Percentiles rank a stretch among this genome's conserved stretches.
phyloP scores from a whole-genome alignment of 345 rosid species.

The Ceriops zippeliana region DNA sequence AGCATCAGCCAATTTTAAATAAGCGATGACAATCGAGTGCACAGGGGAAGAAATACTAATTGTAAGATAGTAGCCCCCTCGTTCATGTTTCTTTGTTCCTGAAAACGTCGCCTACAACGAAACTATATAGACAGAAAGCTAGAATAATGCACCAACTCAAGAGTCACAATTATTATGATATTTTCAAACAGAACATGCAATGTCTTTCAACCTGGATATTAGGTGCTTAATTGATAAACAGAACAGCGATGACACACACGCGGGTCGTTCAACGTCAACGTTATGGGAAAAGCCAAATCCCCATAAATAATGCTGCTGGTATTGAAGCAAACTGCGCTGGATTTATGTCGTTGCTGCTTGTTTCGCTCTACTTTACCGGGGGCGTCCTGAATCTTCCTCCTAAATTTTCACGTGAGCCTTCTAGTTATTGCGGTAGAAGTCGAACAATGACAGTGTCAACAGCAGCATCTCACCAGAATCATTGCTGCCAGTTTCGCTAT shows the following conservation, averaged over 20 bases:
- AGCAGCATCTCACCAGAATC: too few relatives aligned
- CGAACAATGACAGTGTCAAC: too few relatives aligned
- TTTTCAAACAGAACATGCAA: not conserved
- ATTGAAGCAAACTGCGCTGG: not conserved
- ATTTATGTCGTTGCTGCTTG: slow-evolving; percentile 9
- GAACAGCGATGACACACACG: not conserved
- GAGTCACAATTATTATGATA: too few relatives aligned
- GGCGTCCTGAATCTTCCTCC: slow-evolving; percentile 9
- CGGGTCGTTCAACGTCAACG: not conserved
- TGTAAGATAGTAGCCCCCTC: not conserved
- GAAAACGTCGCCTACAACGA: slow-evolving; percentile 4
- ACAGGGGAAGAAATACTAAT: not conserved
- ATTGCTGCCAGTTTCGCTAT: slow-evolving; percentile 13
- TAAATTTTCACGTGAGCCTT: not conserved
- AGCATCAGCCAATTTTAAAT: not conserved
- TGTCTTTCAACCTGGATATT: not conserved
- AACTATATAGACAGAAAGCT: not conserved
- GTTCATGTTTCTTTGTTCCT: slow-evolving; percentile 1
- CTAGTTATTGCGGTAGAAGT: not conserved
- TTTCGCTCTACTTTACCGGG: slow-evolving; percentile 17
- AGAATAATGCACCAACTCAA: too few relatives aligned
- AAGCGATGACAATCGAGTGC: not conserved
- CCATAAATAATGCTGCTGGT: slow-evolving; percentile 14
- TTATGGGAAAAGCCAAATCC: not conserved
- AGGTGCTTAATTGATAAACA: not conserved